Percentiles rank a stretch among this genome's conserved stretches.
Evolutionary conservation across 257 asterid genomes (phyloP).

Genomic region (Solanum clarkiae): DNA sequence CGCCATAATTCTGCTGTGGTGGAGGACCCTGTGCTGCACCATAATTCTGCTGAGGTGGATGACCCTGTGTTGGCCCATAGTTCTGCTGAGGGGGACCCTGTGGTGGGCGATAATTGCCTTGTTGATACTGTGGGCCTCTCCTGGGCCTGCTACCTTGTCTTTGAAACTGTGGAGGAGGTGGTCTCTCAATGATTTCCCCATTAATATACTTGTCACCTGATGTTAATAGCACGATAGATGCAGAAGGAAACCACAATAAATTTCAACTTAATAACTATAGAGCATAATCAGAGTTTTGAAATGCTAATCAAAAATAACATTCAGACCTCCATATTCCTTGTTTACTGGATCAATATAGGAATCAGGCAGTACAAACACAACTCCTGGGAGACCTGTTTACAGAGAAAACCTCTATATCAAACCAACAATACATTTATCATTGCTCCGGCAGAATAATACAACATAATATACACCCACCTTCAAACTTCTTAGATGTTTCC

Average conservation of each 20-base stretch:
- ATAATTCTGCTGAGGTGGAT: neutral
- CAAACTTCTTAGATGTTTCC: slow-evolving; percentile 73
- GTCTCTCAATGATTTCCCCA: slow-evolving; percentile 80
- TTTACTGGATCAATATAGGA: slow-evolving; percentile 84
- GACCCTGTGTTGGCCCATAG: neutral
- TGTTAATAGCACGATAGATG: neutral
- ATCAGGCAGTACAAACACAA: slow-evolving; percentile 84
- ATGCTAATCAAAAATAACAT: neutral
- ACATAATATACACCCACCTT: slow-evolving; percentile 26
- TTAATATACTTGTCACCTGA: slow-evolving; percentile 88
- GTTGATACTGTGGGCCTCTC: slow-evolving; percentile 1
- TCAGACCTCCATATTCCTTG: slow-evolving; percentile 91
- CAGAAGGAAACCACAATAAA: neutral
- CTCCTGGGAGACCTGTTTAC: slow-evolving; percentile 54
- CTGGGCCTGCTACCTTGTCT: slow-evolving; percentile 34
- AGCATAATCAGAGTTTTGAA: neutral
- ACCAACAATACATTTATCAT: neutral
- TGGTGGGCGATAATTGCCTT: slow-evolving; percentile 2
- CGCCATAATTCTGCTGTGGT: slow-evolving; percentile 6
- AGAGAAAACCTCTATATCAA: slow-evolving; percentile 3
- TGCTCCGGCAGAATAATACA: neutral
- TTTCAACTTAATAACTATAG: neutral
- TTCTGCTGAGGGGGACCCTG: neutral
- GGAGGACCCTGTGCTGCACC: neutral
- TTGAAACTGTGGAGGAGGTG: slow-evolving; percentile 64